Evolutionary conservation across 1,284 basidiomycete genomes (phyloP).

Genomic region (Porodaedalea pini): DNA sequence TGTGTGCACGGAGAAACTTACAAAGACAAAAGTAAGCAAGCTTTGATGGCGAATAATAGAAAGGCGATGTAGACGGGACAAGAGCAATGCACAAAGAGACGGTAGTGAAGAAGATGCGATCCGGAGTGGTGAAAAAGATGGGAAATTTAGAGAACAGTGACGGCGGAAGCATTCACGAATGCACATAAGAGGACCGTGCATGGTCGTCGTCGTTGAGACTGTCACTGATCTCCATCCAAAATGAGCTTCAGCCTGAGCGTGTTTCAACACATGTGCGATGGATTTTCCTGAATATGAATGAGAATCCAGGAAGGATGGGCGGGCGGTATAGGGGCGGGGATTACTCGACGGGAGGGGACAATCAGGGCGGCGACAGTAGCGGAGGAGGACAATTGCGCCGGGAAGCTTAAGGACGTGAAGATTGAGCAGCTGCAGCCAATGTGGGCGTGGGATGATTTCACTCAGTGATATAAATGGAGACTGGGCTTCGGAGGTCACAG

Average conservation of each 20-base stretch:
- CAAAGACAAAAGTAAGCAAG: neutral
- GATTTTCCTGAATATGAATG: neutral
- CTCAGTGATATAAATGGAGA: neutral
- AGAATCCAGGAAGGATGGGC: neutral
- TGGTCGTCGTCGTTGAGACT: constrained; percentile 3
- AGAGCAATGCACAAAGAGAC: neutral
- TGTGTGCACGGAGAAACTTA: neutral
- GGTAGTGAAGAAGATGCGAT: constrained; percentile 1
- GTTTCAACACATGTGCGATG: neutral
- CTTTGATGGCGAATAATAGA: too few relatives aligned
- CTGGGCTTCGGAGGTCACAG: neutral
- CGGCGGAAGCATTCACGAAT: neutral
- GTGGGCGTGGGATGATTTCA: neutral
- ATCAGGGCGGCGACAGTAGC: neutral
- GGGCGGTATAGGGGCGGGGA: neutral
- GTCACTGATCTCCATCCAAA: neutral
- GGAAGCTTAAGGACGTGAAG: neutral
- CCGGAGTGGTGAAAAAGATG: too few relatives aligned
- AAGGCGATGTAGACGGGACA: neutral
- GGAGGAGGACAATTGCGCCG: neutral
- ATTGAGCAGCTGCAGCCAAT: neutral
- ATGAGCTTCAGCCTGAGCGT: neutral
- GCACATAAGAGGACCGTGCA: neutral
- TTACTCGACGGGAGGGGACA: neutral
- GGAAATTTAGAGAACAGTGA: neutral